Percentiles rank a stretch among this genome's conserved stretches.
phyloP scores from a whole-genome alignment of 2,329 filamentous ascomycete species.

The Colletotrichum spinosum region DNA sequence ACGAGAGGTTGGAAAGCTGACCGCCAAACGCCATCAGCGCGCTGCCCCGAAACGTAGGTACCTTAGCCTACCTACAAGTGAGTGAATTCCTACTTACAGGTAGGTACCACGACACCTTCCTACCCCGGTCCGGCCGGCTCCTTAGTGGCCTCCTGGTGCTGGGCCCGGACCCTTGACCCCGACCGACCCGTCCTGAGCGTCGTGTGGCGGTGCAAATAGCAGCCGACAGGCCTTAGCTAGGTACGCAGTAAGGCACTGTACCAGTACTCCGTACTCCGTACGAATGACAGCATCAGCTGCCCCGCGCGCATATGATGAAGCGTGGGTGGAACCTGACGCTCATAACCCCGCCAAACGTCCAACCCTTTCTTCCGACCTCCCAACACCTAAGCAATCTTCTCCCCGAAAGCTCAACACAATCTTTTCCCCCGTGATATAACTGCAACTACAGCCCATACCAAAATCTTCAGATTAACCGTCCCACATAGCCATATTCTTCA shows the following conservation, averaged over 20 bases:
- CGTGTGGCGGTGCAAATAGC: constrained; percentile 31
- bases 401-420: constrained; percentile 32
- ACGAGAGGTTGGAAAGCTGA: background rate
- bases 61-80: too few relatives aligned
- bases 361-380: constrained; percentile 31
- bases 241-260: too few relatives aligned
- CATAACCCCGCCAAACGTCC: constrained; percentile 35
- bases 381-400: constrained; percentile 28
- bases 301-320: constrained; percentile 37
- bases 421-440: constrained; percentile 13
- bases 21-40: too few relatives aligned
- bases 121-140: too few relatives aligned
- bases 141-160: background rate
- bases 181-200: background rate
- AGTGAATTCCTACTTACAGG: too few relatives aligned
- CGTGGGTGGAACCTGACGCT: constrained; percentile 22
- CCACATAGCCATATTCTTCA: constrained; percentile 37
- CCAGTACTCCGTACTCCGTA: too few relatives aligned
- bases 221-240: background rate
- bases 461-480: constrained; percentile 3
- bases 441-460: constrained; percentile 2
- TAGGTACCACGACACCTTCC: too few relatives aligned
- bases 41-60: too few relatives aligned
- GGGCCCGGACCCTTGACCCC: background rate
- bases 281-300: constrained; percentile 36